These are phyloP conservation scores for Raphanus sativus DNA, from an alignment of 345 rosid species.

Conservation along the genomic window DNA sequence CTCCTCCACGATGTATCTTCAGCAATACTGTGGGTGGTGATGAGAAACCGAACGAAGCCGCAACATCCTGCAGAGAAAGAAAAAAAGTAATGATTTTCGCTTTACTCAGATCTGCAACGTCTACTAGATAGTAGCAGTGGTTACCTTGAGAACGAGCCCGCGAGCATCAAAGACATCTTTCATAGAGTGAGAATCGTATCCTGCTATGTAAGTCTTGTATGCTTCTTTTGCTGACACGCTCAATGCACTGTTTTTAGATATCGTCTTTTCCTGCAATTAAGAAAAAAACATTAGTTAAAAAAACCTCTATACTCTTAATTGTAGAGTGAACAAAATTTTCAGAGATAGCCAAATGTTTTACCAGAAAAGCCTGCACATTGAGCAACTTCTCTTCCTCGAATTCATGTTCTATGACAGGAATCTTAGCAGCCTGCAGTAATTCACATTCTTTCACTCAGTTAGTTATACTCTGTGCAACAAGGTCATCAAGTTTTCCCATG, in stretches of 20 bases:
- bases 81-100: background rate
- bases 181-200: conserved; percentile 94
- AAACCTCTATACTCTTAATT: background rate
- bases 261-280: conserved; percentile 73
- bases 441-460: background rate
- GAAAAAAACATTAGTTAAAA: background rate
- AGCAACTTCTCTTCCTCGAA: conserved; percentile 70
- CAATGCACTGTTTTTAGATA: conserved; percentile 65
- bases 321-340: background rate
- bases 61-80: conserved; percentile 62
- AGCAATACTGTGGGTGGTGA: conserved; percentile 74
- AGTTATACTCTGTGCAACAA: background rate
- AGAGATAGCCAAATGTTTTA: conserved; percentile 24
- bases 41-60: conserved; percentile 84
- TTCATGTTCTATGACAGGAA: conserved; percentile 82
- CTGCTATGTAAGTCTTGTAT: conserved; percentile 80
- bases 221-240: conserved; percentile 91
- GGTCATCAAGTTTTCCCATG: background rate
- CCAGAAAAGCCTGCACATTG: conserved; percentile 82
- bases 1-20: conserved; percentile 70
- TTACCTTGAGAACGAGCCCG: conserved; percentile 82
- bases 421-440: conserved; percentile 68
- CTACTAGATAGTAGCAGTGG: background rate
- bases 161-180: conserved; percentile 89
- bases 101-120: background rate